These are phyloP conservation scores for Platanthera zijinensis DNA, from an alignment of 106 monocot species.

Conservation along the genomic window DNA sequence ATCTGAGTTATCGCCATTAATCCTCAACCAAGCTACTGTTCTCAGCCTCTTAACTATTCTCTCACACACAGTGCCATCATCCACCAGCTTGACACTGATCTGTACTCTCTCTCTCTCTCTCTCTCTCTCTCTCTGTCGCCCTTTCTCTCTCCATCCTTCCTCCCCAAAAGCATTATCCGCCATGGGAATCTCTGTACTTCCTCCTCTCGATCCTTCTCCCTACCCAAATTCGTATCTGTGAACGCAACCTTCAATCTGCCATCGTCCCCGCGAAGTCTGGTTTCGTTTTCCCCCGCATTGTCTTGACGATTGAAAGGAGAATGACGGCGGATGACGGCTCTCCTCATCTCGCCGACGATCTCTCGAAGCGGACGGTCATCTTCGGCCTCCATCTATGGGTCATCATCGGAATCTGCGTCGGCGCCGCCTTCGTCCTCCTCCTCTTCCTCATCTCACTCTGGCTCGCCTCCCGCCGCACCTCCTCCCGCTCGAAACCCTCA, in stretches of 20 bases:
- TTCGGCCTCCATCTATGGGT: conserved; percentile 85
- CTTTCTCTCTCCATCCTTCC: background rate
- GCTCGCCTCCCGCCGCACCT: conserved; percentile 27
- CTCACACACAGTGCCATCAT: no score
- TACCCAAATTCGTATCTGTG: background rate
- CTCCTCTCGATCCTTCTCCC: background rate
- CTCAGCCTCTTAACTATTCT: no score
- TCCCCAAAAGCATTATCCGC: background rate
- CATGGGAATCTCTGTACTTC: background rate
- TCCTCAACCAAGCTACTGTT: no score
- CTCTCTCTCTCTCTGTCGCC: background rate
- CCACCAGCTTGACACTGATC: no score
- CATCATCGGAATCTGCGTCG: conserved; percentile 65
- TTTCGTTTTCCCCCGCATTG: background rate
- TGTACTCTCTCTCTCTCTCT: background rate
- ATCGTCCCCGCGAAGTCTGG: background rate
- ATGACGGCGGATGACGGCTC: conserved; percentile 9
- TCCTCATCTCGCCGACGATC: conserved; percentile 32
- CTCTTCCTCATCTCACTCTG: conserved; percentile 73
- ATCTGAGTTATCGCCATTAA: no score
- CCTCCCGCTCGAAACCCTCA: conserved; percentile 14
- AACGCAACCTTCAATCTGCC: background rate
- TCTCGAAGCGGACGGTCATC: conserved; percentile 64
- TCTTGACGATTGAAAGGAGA: background rate
- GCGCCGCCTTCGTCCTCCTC: conserved; percentile 69